Evolutionary conservation across 805 yeast species (phyloP).

Genomic region (Zygotorulaspora florentina): DNA sequence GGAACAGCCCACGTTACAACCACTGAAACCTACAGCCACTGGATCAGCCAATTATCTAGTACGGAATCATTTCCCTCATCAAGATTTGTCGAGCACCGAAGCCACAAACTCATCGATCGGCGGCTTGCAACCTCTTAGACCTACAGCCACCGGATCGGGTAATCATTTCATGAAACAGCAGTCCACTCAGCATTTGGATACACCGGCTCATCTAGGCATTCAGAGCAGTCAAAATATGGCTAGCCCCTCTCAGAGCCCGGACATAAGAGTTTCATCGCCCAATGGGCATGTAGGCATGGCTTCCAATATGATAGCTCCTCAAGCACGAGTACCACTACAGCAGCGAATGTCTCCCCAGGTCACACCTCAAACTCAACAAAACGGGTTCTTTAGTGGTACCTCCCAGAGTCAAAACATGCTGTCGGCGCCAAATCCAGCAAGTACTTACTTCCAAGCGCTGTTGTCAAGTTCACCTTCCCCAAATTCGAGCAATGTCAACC

Average conservation of each 20-base stretch:
- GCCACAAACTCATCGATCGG: conserved; percentile 12
- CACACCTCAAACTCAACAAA: conserved; percentile 10
- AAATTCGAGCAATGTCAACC: conserved; percentile 15
- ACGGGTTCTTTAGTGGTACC: neutral
- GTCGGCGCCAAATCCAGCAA: conserved; percentile 24
- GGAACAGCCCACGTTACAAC: conserved; percentile 13
- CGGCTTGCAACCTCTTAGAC: conserved; percentile 31
- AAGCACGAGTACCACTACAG: conserved; percentile 10
- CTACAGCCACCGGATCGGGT: conserved; percentile 36
- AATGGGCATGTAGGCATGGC: conserved; percentile 16
- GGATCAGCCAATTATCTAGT: conserved; percentile 39
- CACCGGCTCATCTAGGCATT: neutral
- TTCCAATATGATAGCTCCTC: conserved; percentile 29
- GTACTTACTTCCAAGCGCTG: conserved; percentile 29
- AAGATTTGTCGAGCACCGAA: conserved; percentile 16
- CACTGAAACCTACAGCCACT: conserved; percentile 38
- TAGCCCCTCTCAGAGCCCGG: conserved; percentile 8
- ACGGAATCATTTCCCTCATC: conserved; percentile 21
- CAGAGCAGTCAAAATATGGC: neutral
- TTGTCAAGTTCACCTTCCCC: conserved; percentile 31
- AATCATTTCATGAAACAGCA: conserved; percentile 31
- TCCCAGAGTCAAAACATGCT: conserved; percentile 21
- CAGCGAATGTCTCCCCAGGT: conserved; percentile 15
- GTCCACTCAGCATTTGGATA: conserved; percentile 8
- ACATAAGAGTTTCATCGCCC: conserved; percentile 16